These are phyloP conservation scores for Polyplosphaeria fusca DNA, from an alignment of 495 filamentous ascomycete genomes.

Conservation along the genomic window DNA sequence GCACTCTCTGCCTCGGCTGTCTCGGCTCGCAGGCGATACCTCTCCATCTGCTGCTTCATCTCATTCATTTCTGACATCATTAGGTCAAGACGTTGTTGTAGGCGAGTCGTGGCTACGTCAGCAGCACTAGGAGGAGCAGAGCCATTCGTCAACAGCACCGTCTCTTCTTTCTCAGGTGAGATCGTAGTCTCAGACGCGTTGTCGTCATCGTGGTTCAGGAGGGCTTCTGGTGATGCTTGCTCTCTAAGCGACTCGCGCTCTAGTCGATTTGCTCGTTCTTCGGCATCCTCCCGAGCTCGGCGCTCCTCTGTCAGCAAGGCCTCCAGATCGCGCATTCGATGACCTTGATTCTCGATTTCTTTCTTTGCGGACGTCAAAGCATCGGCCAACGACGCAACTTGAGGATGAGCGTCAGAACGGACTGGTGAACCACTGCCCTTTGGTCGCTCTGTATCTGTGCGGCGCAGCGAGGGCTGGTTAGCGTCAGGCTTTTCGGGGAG, in stretches of 20 bases:
- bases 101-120: conserved; percentile 33
- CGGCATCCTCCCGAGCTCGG: conserved; percentile 74
- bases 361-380: conserved; percentile 74
- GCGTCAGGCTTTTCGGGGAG: conserved; percentile 85
- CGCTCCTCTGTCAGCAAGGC: conserved; percentile 73
- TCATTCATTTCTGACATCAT: conserved; percentile 82
- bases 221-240: conserved; percentile 30
- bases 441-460: conserved; percentile 70
- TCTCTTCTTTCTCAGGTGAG: conserved; percentile 47
- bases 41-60: conserved; percentile 74
- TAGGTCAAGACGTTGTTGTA: conserved; percentile 72
- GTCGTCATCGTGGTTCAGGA: conserved; percentile 30
- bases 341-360: conserved; percentile 75
- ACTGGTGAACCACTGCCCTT: conserved; percentile 54
- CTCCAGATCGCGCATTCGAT: conserved; percentile 78
- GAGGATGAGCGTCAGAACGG: conserved; percentile 52
- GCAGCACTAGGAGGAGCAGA: conserved; percentile 29
- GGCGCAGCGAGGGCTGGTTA: conserved; percentile 60
- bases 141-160: conserved; percentile 44
- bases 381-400: conserved; percentile 75
- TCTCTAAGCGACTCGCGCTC: conserved; percentile 50
- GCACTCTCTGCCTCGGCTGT: conserved; percentile 71
- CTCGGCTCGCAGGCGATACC: conserved; percentile 72
- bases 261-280: conserved; percentile 70
- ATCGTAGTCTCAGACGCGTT: conserved; percentile 24